Evolutionary conservation across 495 filamentous ascomycete species (phyloP).

Genomic region (Lophiotrema nucula): DNA sequence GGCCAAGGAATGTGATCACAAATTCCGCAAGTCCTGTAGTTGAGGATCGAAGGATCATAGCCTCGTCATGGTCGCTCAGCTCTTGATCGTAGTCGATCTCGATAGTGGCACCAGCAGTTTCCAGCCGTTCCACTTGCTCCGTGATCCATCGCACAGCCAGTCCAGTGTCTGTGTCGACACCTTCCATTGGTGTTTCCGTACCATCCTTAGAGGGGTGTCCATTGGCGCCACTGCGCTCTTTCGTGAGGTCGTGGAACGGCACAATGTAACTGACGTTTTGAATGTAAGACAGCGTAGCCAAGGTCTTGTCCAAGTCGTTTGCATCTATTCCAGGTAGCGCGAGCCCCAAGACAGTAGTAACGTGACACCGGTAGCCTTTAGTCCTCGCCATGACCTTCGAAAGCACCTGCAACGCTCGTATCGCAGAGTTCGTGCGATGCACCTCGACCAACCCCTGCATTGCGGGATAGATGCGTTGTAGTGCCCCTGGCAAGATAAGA

Average conservation of each 20-base stretch:
- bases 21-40: slow-evolving; percentile 93
- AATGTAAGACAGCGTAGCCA: slow-evolving; percentile 91
- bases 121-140: slow-evolving; percentile 88
- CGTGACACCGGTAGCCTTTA: slow-evolving; percentile 90
- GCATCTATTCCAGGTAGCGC: slow-evolving; percentile 95
- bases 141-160: slow-evolving; percentile 93
- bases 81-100: slow-evolving; percentile 82
- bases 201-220: slow-evolving; percentile 24
- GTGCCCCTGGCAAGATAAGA: slow-evolving; percentile 86
- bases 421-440: slow-evolving; percentile 90
- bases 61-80: slow-evolving; percentile 81
- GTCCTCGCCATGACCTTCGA: slow-evolving; percentile 85
- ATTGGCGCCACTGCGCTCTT: slow-evolving; percentile 36
- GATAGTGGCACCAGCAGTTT: slow-evolving; percentile 77
- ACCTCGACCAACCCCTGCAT: slow-evolving; percentile 96
- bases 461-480: slow-evolving; percentile 95
- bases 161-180: slow-evolving; percentile 54
- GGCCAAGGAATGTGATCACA: slow-evolving; percentile 80
- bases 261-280: slow-evolving; percentile 94
- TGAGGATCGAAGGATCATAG: slow-evolving; percentile 89
- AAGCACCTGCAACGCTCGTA: slow-evolving; percentile 84
- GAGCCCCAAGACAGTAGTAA: slow-evolving; percentile 87
- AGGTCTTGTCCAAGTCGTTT: slow-evolving; percentile 94
- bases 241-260: slow-evolving; percentile 80
- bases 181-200: slow-evolving; percentile 40